Evolutionary conservation across 2,329 filamentous ascomycete genomes (phyloP).

Genomic region (Aspergillus fischeri): DNA sequence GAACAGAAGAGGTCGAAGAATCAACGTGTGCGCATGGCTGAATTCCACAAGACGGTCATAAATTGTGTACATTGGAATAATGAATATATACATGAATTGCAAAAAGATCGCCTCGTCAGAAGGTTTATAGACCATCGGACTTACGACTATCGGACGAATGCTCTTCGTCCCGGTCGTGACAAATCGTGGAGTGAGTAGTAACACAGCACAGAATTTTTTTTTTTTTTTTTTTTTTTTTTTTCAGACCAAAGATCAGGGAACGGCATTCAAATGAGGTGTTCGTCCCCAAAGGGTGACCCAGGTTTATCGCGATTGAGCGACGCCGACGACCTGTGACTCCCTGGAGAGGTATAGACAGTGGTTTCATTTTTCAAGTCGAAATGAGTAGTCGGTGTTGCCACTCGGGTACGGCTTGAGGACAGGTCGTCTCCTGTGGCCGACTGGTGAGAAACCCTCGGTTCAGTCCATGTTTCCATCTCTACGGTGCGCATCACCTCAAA

Average conservation of each 20-base stretch:
- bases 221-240: neutral
- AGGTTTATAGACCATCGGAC: neutral
- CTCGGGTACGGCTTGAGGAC: slow-evolving; percentile 12
- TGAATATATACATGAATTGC: neutral
- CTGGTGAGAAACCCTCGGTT: slow-evolving; percentile 17
- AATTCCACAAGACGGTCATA: neutral
- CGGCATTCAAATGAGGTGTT: neutral
- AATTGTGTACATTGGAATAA: neutral
- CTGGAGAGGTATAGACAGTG: slow-evolving; percentile 17
- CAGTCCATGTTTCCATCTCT: slow-evolving; percentile 32
- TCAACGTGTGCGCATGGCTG: too few relatives aligned
- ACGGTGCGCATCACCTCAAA: slow-evolving; percentile 33
- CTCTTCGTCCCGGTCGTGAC: neutral
- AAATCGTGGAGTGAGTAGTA: neutral
- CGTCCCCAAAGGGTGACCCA: slow-evolving; percentile 4
- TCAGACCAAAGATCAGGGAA: neutral
- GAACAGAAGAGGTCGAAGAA: neutral
- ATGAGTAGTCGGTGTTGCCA: slow-evolving; percentile 9
- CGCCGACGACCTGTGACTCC: slow-evolving; percentile 17
- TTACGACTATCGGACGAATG: neutral
- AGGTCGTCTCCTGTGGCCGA: slow-evolving; percentile 12
- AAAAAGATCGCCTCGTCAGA: neutral
- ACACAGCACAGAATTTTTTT: neutral
- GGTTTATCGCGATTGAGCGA: slow-evolving; percentile 10
- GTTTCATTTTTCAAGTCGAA: slow-evolving; percentile 17